A percentile compares a stretch with the other conserved stretches of the same genome.
Conservation (phyloP, 2,329 filamentous ascomycete species). For the Arthroderma sp. region DNA sequence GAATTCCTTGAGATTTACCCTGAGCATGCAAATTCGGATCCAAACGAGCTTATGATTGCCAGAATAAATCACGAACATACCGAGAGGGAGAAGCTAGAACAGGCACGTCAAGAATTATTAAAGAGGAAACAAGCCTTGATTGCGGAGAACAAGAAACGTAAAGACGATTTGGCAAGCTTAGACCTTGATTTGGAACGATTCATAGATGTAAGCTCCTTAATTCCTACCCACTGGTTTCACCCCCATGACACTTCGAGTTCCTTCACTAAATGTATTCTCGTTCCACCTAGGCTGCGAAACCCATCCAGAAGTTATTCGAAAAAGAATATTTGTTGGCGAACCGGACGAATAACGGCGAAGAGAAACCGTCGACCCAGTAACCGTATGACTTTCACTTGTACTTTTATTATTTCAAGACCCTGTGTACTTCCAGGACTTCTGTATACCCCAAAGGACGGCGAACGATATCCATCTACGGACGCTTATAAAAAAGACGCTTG, state of each 20-base stretch:
- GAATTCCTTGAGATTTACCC: slow-evolving; percentile 68
- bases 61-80: slow-evolving; percentile 82
- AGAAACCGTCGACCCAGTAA: neutral
- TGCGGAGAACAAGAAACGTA: slow-evolving; percentile 76
- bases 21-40: slow-evolving; percentile 56
- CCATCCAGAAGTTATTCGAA: slow-evolving; percentile 74
- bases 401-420: no score
- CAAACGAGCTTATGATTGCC: slow-evolving; percentile 74
- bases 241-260: neutral
- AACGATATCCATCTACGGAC: no score
- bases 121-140: slow-evolving; percentile 59
- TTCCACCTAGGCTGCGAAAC: slow-evolving; percentile 58
- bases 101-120: slow-evolving; percentile 63
- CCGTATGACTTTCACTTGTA: no score
- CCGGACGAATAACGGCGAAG: slow-evolving; percentile 3
- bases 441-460: no score
- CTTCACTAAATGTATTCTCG: neutral
- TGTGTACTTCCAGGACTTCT: no score
- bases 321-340: slow-evolving; percentile 42
- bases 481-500: no score
- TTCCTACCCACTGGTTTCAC: neutral
- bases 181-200: slow-evolving; percentile 90
- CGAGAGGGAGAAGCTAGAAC: slow-evolving; percentile 73
- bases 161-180: slow-evolving; percentile 80
- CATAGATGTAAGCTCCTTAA: slow-evolving; percentile 55